Evolutionary conservation across 108 stramenopile genomes (phyloP).

Genomic region (Stephanodiscus triporus): DNA sequence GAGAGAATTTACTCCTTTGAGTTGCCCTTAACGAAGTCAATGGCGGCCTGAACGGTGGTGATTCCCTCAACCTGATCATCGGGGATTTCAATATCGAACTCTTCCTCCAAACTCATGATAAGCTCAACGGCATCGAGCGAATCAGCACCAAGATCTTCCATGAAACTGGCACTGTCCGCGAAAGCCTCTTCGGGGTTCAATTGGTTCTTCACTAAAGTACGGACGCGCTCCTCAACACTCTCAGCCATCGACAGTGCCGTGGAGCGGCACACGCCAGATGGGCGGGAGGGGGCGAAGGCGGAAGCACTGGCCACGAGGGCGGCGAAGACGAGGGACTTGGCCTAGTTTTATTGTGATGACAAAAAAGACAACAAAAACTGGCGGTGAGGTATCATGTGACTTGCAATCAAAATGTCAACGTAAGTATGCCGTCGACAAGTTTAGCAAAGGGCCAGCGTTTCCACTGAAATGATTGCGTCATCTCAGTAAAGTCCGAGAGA

Average conservation of each 20-base stretch:
- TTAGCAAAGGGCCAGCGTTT: too few species aligned
- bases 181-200: conserved; percentile 55
- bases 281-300: conserved; percentile 69
- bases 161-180: conserved; percentile 83
- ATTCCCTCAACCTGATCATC: conserved; percentile 96
- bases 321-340: conserved; percentile 68
- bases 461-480: too few species aligned
- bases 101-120: conserved; percentile 97
- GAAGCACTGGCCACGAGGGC: conserved; percentile 74
- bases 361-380: neutral
- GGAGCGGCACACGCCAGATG: conserved; percentile 45
- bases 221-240: conserved; percentile 57
- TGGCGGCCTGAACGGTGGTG: conserved; percentile 88
- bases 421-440: too few species aligned
- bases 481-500: too few species aligned
- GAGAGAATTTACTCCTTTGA: conserved; percentile 37
- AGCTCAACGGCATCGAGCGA: conserved; percentile 97
- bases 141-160: conserved; percentile 96
- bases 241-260: conserved; percentile 56
- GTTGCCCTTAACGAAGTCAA: conserved; percentile 70
- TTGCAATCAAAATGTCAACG: too few species aligned
- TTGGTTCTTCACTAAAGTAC: conserved; percentile 47
- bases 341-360: conserved; percentile 4
- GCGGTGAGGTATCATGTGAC: too few species aligned
- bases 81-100: conserved; percentile 96